These are phyloP conservation scores for Lactuca saligna DNA, from an alignment of 129 eudicot species.

Conservation along the genomic window DNA sequence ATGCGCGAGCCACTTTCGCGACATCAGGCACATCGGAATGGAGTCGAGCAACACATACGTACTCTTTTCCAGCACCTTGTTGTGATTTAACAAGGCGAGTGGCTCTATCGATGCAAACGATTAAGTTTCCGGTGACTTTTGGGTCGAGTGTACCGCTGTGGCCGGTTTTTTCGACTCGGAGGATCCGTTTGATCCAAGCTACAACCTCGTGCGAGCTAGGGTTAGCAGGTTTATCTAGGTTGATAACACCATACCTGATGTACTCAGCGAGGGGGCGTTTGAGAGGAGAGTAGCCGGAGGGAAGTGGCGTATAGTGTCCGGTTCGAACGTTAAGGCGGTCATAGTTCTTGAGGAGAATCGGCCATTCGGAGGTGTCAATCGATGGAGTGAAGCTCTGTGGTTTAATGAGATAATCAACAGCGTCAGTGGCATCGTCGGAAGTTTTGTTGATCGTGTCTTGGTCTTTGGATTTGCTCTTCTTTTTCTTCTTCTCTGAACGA, in stretches of 20 bases:
- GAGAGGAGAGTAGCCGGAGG: slow-evolving; percentile 81
- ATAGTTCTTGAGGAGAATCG: slow-evolving; percentile 77
- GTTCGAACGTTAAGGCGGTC: slow-evolving; percentile 75
- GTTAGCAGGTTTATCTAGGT: slow-evolving; percentile 80
- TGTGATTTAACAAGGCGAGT: slow-evolving; percentile 79
- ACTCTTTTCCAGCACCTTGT: slow-evolving; percentile 95
- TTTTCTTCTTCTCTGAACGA: slow-evolving; percentile 60
- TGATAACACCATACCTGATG: slow-evolving; percentile 72
- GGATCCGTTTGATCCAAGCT: slow-evolving; percentile 82
- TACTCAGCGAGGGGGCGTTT: slow-evolving; percentile 77
- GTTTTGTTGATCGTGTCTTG: slow-evolving; percentile 12
- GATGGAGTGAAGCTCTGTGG: slow-evolving; percentile 71
- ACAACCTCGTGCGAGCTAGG: slow-evolving; percentile 91
- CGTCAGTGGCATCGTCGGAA: slow-evolving; percentile 4
- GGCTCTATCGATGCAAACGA: slow-evolving; percentile 83
- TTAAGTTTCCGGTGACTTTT: slow-evolving; percentile 76
- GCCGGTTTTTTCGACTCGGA: slow-evolving; percentile 79
- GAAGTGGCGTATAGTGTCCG: slow-evolving; percentile 89
- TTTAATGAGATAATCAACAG: slow-evolving; percentile 58
- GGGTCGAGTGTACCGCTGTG: slow-evolving; percentile 85
- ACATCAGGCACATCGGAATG: slow-evolving; percentile 76
- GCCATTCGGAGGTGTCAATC: slow-evolving; percentile 74
- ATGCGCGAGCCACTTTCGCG: slow-evolving; percentile 71
- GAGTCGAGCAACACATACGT: slow-evolving; percentile 77
- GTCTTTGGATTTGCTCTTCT: slow-evolving; percentile 42